A percentile compares a stretch with the other conserved stretches of the same genome.
These are phyloP conservation scores for Capsella rubella DNA, from an alignment of 441 rosid genomes.

Conservation along the genomic window DNA sequence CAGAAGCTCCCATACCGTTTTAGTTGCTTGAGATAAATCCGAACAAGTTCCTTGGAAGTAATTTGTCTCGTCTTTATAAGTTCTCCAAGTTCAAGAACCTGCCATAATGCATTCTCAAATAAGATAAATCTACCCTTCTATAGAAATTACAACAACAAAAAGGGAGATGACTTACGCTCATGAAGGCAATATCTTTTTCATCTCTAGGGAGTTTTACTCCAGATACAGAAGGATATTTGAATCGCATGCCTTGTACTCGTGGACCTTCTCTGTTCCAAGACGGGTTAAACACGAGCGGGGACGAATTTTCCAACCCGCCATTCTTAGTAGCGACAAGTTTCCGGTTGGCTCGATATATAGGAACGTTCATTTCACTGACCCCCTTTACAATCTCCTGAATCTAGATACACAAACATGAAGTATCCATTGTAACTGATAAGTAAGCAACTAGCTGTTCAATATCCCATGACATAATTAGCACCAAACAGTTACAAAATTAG, in stretches of 20 bases:
- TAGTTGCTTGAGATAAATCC: conserved; percentile 64
- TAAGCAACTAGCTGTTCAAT: neutral
- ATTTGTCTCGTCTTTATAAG: conserved; percentile 76
- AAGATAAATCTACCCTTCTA: conserved; percentile 21
- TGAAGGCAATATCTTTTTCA: conserved; percentile 82
- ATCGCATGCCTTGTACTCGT: conserved; percentile 45
- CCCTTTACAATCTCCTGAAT: conserved; percentile 65
- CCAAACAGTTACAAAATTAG: neutral
- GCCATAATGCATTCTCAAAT: conserved; percentile 30
- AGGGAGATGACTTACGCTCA: conserved; percentile 58
- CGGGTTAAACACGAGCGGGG: conserved; percentile 69
- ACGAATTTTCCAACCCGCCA: conserved; percentile 80
- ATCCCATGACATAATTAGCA: neutral
- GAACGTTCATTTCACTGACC: conserved; percentile 65
- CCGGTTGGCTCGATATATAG: conserved; percentile 63
- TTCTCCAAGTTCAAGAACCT: conserved; percentile 86
- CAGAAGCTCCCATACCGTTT: conserved; percentile 58
- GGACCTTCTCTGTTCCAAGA: conserved; percentile 57
- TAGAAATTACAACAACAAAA: neutral
- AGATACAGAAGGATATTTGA: conserved; percentile 53
- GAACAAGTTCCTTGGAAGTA: conserved; percentile 72
- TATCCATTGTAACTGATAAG: neutral
- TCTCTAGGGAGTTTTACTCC: conserved; percentile 53
- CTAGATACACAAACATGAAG: conserved; percentile 45
- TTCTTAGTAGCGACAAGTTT: conserved; percentile 67